phyloP scores from a whole-genome alignment of 257 asterid species.

The Solanum ossicruentum region DNA sequence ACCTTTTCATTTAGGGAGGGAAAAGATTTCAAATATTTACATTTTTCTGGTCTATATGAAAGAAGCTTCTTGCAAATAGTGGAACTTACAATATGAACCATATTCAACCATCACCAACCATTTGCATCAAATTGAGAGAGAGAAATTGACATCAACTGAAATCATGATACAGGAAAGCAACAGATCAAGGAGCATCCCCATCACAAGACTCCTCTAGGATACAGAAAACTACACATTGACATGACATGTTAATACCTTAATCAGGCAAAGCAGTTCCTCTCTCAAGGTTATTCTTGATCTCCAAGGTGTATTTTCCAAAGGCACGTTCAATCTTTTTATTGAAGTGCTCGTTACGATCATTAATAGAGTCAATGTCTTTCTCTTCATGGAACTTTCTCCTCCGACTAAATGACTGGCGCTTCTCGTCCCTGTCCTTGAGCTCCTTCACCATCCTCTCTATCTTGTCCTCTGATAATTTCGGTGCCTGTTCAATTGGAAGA shows the following conservation, averaged over 20 bases:
- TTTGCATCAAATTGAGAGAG: neutral
- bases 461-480: constrained; percentile 58
- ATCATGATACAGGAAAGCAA: neutral
- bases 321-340: constrained; percentile 94
- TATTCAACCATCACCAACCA: neutral
- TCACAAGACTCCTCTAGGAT: neutral
- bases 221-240: neutral
- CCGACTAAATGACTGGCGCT: constrained; percentile 74
- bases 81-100: neutral
- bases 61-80: neutral
- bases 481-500: constrained; percentile 35
- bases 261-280: constrained; percentile 63
- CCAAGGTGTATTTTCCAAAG: constrained; percentile 83
- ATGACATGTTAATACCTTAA: constrained; percentile 7
- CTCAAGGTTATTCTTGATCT: constrained; percentile 95
- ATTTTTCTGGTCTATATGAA: neutral
- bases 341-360: constrained; percentile 82
- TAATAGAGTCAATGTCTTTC: constrained; percentile 93
- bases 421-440: constrained; percentile 76
- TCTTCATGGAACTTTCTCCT: constrained; percentile 93
- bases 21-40: neutral
- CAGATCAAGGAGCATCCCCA: neutral
- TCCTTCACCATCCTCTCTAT: constrained; percentile 87
- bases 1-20: neutral
- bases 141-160: neutral